Evolutionary conservation across 768 basidiomycete genomes (phyloP), one percentile per base, ranked within the genome.

Genomic region (Kwoniella sp.): DNA sequence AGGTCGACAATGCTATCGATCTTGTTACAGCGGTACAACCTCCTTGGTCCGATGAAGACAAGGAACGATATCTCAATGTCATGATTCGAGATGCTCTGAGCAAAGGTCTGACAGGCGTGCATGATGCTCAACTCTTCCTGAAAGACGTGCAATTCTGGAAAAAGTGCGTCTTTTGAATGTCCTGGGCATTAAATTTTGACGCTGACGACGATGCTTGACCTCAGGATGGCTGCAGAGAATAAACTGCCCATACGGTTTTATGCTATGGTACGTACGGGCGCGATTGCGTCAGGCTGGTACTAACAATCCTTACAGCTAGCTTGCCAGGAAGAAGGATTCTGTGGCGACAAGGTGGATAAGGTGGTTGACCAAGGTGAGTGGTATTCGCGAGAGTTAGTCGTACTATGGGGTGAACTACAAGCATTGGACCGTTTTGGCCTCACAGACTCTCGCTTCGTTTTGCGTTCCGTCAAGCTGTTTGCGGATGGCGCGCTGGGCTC

Each of bases 401-500:
- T 47, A 17, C 7, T 6, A 7, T 19, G 7, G 46, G 13, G 13
- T 6, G 13, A 6, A 13, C 7, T 6, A 33, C 33, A 33, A 6
- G 7, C 33, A 6, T 6, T 33, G 7, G 33, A 13, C 33, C 13
- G 33, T 33, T 13, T 13, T 33, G 6, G 33, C 13, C 7, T 13
- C 2, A 10, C 57, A 50, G 85, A 88, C 68, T 86, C 85, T 30
- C 83, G 88, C 56, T 82, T 94, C 26, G 87, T 83, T 37, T 83
- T 89, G 9, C 64, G 72, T 50, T 71, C 72, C 8, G 81, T 78
- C 64, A 77, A 78, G 62, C 65, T 79, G 15, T 76, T 77, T 51
- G 66, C 64, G 0, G 94, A 97, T 73, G 93, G 93, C 46, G 94
- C 94, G 0, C 84, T 98, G 3, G 92, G 95, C 0, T 91, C 90